phyloP scores from a whole-genome alignment of 257 asterid genomes.

The Eustoma russellianum region DNA sequence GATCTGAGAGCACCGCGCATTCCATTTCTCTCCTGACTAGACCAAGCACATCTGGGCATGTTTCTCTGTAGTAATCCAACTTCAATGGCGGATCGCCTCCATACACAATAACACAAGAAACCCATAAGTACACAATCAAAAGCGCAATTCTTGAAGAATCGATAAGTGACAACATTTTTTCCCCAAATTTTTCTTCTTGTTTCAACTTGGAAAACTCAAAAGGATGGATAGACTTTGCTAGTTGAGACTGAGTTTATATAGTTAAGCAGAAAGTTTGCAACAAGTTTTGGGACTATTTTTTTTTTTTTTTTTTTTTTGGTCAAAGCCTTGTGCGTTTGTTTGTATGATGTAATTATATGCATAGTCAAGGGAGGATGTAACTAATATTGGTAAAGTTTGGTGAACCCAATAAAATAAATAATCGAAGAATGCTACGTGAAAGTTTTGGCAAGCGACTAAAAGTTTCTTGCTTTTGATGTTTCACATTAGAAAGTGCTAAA shows the following conservation, averaged over 20 bases:
- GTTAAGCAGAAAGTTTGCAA: constrained; percentile 4
- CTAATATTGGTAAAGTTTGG: constrained; percentile 61
- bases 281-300: constrained; percentile 5
- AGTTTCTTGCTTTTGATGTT: constrained; percentile 4
- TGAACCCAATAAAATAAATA: constrained; percentile 18
- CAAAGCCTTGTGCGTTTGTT: constrained; percentile 20
- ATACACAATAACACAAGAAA: constrained; percentile 11
- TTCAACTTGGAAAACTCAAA: not conserved
- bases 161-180: constrained; percentile 19
- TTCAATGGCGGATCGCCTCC: constrained; percentile 61
- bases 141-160: constrained; percentile 19
- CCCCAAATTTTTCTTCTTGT: constrained; percentile 3
- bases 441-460: constrained; percentile 31
- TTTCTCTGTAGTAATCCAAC: constrained; percentile 57
- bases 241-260: constrained; percentile 38
- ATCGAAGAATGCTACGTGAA: constrained; percentile 2
- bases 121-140: constrained; percentile 22
- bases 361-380: constrained; percentile 90
- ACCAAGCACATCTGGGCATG: constrained; percentile 57
- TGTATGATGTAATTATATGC: constrained; percentile 15
- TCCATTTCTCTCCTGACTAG: constrained; percentile 76
- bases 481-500: constrained; percentile 2
- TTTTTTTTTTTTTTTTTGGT: constrained; percentile 18
- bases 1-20: constrained; percentile 78
- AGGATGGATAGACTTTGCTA: not conserved